Evolutionary conservation across 108 stramenopile species (phyloP), one percentile per base, ranked within the genome.

Genomic region (Tribonema minus): DNA sequence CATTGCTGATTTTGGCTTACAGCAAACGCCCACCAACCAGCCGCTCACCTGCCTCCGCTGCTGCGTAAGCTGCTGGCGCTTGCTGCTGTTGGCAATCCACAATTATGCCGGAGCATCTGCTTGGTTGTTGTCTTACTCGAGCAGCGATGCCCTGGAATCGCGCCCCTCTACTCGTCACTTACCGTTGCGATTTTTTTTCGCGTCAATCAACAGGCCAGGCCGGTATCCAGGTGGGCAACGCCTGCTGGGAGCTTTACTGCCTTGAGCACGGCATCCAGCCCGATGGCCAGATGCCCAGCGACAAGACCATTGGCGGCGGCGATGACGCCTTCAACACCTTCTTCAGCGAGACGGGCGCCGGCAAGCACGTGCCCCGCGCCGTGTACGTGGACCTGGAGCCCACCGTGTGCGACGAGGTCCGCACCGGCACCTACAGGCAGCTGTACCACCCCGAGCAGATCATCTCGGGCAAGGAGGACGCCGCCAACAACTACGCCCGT

Each of bases 401-500:
- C 66, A 93, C 92, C 41, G 97, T 98, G 58, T 89, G 89, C 78
- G 90, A 90, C 84, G 88, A 89, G 64, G 88, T 89, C 61, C 86
- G 90, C 70, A 88, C 90, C 30, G 90, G 90, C 69, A 89, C 88
- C 37, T 90, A 90, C 88, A 86, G 90, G 70, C 86, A 88, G 86
- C 90, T 98, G 28, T 98, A 96, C 93, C 97, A 98, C 85, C 97
- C 97, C 25, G 97, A 98, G 75, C 95, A 95, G 87, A 95, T 98
- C 88, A 96, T 98, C 86, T 92, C 89, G 84, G 97, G 97, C 86
- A 98, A 98, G 92, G 95, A 96, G 86, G 97, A 96, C 82, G 97
- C 97, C 35, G 97, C 95, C 81, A 98, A 98, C 89, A 98, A 98
- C 94, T 98, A 95, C 88, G 97, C 97, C 82, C 94, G 94, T 87